These are phyloP conservation scores for Metarhizium robertsii DNA, from an alignment of 2,329 filamentous ascomycete genomes.

Conservation along the genomic window DNA sequence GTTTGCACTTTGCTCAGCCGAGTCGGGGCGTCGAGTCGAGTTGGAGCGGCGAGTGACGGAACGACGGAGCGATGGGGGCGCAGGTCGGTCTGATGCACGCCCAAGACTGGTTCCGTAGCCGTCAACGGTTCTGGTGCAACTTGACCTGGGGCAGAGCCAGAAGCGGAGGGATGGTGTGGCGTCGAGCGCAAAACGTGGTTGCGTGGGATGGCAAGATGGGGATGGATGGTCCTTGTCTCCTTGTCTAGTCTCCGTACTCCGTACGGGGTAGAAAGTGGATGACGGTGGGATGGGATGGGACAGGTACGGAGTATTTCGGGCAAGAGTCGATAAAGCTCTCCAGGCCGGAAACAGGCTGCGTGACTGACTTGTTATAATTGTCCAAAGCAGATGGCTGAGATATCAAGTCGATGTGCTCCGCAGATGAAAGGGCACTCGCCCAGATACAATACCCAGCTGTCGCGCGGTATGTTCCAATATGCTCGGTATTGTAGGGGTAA, in stretches of 20 bases:
- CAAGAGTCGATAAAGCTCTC: not conserved
- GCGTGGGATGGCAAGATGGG: not conserved
- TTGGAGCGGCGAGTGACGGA: too few relatives aligned
- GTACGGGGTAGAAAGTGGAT: not conserved
- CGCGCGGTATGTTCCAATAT: too few relatives aligned
- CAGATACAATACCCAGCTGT: too few relatives aligned
- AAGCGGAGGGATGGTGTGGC: not conserved
- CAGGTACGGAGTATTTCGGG: too few relatives aligned
- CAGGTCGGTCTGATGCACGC: constrained; percentile 1
- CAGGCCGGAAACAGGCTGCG: not conserved
- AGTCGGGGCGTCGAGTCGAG: constrained; percentile 1
- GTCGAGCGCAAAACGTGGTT: not conserved
- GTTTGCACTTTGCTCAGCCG: not conserved
- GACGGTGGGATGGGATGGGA: not conserved
- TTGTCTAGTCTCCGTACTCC: not conserved
- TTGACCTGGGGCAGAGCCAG: not conserved
- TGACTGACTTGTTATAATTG: not conserved
- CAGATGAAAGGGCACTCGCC: too few relatives aligned
- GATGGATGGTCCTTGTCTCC: not conserved
- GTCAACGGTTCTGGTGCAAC: not conserved
- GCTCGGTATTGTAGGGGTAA: too few relatives aligned
- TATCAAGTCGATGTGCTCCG: not conserved
- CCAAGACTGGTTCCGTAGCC: not conserved
- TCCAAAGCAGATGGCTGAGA: not conserved
- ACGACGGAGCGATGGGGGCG: not conserved